Conservation (phyloP, 2,329 filamentous ascomycete genomes). For the Coleophoma eucalyptorum region DNA sequence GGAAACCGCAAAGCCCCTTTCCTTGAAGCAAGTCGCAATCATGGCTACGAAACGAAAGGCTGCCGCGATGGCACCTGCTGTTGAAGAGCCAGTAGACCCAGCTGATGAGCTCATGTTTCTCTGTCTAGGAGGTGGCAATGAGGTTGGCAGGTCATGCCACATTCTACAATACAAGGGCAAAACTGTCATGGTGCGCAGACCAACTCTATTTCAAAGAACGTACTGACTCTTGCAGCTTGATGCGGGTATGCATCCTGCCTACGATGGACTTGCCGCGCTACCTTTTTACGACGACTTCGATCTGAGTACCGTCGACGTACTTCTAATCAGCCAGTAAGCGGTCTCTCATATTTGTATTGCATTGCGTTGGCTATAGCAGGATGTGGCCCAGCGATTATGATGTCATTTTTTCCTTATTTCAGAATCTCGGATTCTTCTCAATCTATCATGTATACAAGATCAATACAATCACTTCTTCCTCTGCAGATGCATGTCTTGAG, state of each 20-base stretch:
- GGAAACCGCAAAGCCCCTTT: no score
- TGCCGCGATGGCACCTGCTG: slow-evolving; percentile 62
- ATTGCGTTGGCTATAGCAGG: no score
- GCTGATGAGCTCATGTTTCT: slow-evolving; percentile 93
- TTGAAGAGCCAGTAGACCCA: slow-evolving; percentile 87
- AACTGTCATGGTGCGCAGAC: slow-evolving; percentile 81
- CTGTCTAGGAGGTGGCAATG: slow-evolving; percentile 90
- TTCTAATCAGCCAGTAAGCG: slow-evolving; percentile 98
- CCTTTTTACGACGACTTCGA: slow-evolving; percentile 99
- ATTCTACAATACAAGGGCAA: slow-evolving; percentile 99
- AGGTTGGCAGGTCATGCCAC: slow-evolving; percentile 95
- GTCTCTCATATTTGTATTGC: background rate
- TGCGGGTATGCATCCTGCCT: slow-evolving; percentile 93
- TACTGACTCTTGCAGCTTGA: slow-evolving; percentile 62
- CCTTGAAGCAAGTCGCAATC: background rate
- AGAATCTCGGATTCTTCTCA: background rate
- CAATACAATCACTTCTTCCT: slow-evolving; percentile 38
- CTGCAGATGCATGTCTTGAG: slow-evolving; percentile 27
- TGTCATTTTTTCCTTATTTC: slow-evolving; percentile 7
- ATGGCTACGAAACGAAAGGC: slow-evolving; percentile 97
- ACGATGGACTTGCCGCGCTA: slow-evolving; percentile 87
- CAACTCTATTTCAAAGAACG: no score
- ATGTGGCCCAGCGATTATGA: no score
- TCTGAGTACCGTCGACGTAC: slow-evolving; percentile 92
- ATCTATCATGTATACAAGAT: slow-evolving; percentile 32